A percentile compares a stretch with the other conserved stretches of the same genome.
These are phyloP conservation scores for Blastobotrys peoriensis DNA, from an alignment of 805 yeast genomes.

Conservation along the genomic window DNA sequence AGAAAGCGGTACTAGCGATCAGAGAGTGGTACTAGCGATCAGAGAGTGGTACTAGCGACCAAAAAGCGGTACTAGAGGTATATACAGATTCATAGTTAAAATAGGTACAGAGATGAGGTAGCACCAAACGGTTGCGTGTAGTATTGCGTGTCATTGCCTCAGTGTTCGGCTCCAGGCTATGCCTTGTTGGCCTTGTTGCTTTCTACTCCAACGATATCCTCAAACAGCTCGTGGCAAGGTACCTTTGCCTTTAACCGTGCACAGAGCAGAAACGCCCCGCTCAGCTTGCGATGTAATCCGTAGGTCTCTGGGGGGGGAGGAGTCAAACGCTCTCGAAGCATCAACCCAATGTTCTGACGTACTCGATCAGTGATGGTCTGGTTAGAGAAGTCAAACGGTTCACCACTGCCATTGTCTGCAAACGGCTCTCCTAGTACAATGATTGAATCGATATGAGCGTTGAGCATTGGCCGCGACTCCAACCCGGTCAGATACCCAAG, in stretches of 20 bases:
- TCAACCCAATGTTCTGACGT: conserved; percentile 75
- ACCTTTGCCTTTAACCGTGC: conserved; percentile 78
- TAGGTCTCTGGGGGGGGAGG: conserved; percentile 99
- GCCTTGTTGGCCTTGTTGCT: too few species aligned
- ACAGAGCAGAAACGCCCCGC: conserved; percentile 89
- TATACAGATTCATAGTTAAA: too few species aligned
- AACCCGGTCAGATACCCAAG: conserved; percentile 89
- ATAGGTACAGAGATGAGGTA: too few species aligned
- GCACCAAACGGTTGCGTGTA: too few species aligned
- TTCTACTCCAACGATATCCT: conserved; percentile 76
- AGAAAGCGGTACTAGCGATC: too few species aligned
- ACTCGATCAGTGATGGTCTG: conserved; percentile 96
- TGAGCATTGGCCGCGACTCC: conserved; percentile 80
- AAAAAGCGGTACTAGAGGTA: too few species aligned
- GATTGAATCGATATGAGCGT: conserved; percentile 89
- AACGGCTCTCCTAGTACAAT: conserved; percentile 92
- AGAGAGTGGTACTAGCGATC: too few species aligned
- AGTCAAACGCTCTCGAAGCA: conserved; percentile 85
- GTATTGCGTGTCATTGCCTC: too few species aligned
- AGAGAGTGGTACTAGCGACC: too few species aligned
- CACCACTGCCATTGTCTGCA: conserved; percentile 43
- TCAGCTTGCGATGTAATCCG: conserved; percentile 88
- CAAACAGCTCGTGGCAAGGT: conserved; percentile 71
- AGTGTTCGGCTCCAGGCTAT: too few species aligned
- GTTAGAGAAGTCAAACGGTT: conserved; percentile 60